Evolutionary conservation across 2,329 filamentous ascomycete genomes (phyloP), one percentile per base, ranked within the genome.

Genomic region (Aspergillus versicolor): DNA sequence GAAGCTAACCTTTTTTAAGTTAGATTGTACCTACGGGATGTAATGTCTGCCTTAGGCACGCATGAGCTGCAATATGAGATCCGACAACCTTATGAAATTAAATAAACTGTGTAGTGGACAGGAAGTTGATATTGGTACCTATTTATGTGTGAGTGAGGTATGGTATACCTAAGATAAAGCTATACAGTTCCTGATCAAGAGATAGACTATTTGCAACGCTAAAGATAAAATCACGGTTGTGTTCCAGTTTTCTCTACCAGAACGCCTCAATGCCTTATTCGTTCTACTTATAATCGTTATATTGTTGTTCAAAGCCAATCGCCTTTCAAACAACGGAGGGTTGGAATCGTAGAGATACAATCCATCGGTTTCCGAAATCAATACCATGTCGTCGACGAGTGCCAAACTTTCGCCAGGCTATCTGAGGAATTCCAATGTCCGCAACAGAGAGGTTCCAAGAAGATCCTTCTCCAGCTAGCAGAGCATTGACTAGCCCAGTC

Each of bases 291-390:
- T 61, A 50, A 59, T 63, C 61, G 52, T 51, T 38, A 52, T 42
- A 37, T 40, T 58, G 45, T 57, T 45, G 44, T 37, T 30, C 19
- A 27, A 5, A 6, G 42, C 21, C 30, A 22, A 37, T 43, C 40
- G 15, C 32, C 53, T n/a, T 19, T 68, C 58, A 75, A 19, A 65
- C 61, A 21, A 65, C 53, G 46, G 67, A 48, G 3, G 70, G 59
- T 40, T 75, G 73, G 63, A 73, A 83, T 48, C 75, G 72, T 75
- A 94, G 84, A 65, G 88, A 86, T 13, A 95, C 81, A 61, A 94
- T 87, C 93, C 93, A 97, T 63, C 87, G 85, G 58, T 87, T 86
- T 22, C 91, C 91, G 79, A 97, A 97, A 66, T 92, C 91, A 55
- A 97, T 88, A 0, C 92, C 92, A 63, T 90, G 87, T 19, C 92